A percentile compares a stretch with the other conserved stretches of the same genome.
Evolutionary conservation across 2,329 filamentous ascomycete genomes (phyloP).

Genomic region (Waltergamsia citrina): DNA sequence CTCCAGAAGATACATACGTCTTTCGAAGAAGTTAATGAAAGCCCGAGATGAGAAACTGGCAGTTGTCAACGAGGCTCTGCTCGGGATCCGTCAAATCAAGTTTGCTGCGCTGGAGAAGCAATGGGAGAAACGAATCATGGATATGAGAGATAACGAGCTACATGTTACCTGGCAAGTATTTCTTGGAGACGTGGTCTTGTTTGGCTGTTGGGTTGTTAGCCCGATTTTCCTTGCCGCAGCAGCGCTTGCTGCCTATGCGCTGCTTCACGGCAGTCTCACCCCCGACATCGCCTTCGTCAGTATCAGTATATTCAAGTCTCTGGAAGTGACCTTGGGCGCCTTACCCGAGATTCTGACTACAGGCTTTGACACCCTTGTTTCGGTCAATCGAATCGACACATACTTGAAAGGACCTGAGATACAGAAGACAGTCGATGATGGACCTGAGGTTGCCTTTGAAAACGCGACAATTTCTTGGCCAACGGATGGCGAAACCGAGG

Average conservation of each 20-base stretch:
- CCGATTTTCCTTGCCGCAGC: slow-evolving; percentile 66
- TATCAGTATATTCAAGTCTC: slow-evolving; percentile 62
- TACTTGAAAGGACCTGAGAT: slow-evolving; percentile 63
- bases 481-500: slow-evolving; percentile 49
- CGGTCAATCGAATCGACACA: slow-evolving; percentile 59
- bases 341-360: slow-evolving; percentile 67
- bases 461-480: slow-evolving; percentile 68
- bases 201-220: slow-evolving; percentile 62
- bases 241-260: slow-evolving; percentile 59
- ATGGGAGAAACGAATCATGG: slow-evolving; percentile 62
- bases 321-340: slow-evolving; percentile 62
- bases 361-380: slow-evolving; percentile 64
- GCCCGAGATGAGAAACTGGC: slow-evolving; percentile 66
- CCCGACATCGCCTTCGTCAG: slow-evolving; percentile 74
- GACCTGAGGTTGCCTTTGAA: slow-evolving; percentile 54
- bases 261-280: slow-evolving; percentile 50
- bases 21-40: slow-evolving; percentile 66
- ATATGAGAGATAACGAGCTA: slow-evolving; percentile 56
- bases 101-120: slow-evolving; percentile 68
- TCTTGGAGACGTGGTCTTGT: slow-evolving; percentile 49
- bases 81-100: slow-evolving; percentile 78
- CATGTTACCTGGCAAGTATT: slow-evolving; percentile 58
- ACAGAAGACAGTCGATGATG: slow-evolving; percentile 39
- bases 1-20: slow-evolving; percentile 52
- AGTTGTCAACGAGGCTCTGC: slow-evolving; percentile 65